A percentile compares a stretch with the other conserved stretches of the same genome.
These are phyloP conservation scores for Colletotrichum sp. DNA, from an alignment of 2,329 filamentous ascomycete genomes.

Conservation along the genomic window DNA sequence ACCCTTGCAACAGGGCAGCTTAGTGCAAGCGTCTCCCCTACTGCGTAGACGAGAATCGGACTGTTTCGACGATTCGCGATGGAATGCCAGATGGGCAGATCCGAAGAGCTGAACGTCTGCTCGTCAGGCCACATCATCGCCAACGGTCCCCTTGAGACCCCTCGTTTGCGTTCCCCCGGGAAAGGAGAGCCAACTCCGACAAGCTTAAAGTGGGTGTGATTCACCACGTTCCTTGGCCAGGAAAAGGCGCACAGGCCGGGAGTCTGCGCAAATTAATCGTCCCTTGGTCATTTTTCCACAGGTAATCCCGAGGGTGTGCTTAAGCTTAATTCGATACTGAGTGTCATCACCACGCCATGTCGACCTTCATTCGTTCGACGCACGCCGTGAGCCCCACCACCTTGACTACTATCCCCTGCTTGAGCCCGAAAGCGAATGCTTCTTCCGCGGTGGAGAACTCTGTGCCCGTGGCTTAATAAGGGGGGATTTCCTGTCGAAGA, in stretches of 20 bases:
- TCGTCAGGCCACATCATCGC: background rate
- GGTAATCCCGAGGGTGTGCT: conserved; percentile 17
- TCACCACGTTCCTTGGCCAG: background rate
- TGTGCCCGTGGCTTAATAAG: background rate
- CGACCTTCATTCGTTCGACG: conserved; percentile 14
- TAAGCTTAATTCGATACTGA: conserved; percentile 22
- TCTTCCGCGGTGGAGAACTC: background rate
- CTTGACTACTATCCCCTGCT: background rate
- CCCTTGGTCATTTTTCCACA: background rate
- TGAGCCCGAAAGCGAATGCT: conserved; percentile 9
- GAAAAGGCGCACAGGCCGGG: background rate
- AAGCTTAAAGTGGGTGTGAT: background rate
- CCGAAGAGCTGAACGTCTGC: background rate
- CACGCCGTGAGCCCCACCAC: background rate
- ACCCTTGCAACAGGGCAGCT: background rate
- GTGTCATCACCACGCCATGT: conserved; percentile 15
- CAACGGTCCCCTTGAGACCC: background rate
- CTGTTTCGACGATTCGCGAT: background rate
- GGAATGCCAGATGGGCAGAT: background rate
- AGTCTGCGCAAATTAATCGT: background rate
- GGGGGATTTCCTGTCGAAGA: background rate
- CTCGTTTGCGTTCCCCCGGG: background rate
- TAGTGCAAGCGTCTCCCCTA: background rate
- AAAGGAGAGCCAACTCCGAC: background rate
- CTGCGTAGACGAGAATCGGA: background rate